Evolutionary conservation across 2,329 filamentous ascomycete genomes (phyloP).

Genomic region (Ophiostoma ulmi): DNA sequence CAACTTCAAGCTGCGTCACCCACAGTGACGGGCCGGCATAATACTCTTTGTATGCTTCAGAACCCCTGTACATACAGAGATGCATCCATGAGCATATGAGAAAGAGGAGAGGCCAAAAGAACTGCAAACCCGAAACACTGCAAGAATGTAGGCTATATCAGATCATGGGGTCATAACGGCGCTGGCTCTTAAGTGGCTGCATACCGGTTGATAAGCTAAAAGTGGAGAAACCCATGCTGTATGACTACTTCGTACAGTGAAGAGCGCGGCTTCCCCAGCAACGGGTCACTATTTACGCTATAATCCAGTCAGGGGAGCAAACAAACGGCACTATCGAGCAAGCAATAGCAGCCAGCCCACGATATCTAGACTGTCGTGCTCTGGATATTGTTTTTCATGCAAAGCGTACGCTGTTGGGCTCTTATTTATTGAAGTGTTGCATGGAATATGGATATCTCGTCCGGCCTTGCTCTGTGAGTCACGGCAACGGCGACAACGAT

Average conservation of each 20-base stretch:
- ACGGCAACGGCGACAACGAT: not conserved
- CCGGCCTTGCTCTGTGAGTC: constrained; percentile 1
- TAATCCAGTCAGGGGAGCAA: not conserved
- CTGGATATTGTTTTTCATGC: not conserved
- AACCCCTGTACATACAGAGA: not conserved
- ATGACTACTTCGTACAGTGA: not conserved
- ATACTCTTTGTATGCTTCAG: not conserved
- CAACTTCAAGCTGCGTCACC: not conserved
- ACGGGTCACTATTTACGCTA: constrained; percentile 1
- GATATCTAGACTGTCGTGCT: not conserved
- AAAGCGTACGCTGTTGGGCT: not conserved
- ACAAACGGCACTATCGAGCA: not conserved
- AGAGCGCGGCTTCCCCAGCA: not conserved
- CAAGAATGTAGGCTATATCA: constrained; percentile 4
- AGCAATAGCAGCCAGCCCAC: not conserved
- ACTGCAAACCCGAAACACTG: not conserved
- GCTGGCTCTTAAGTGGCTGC: not conserved
- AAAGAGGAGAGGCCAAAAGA: not conserved
- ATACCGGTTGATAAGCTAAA: not conserved
- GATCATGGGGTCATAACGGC: not conserved
- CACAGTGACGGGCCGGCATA: not conserved
- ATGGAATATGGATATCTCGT: not conserved
- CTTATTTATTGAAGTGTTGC: not conserved
- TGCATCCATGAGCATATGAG: not conserved
- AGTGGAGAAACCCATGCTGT: not conserved